Evolutionary conservation across 2,329 filamentous ascomycete genomes (phyloP), one percentile per base, ranked within the genome.

Genomic region (Ilyonectria mors-panacis): DNA sequence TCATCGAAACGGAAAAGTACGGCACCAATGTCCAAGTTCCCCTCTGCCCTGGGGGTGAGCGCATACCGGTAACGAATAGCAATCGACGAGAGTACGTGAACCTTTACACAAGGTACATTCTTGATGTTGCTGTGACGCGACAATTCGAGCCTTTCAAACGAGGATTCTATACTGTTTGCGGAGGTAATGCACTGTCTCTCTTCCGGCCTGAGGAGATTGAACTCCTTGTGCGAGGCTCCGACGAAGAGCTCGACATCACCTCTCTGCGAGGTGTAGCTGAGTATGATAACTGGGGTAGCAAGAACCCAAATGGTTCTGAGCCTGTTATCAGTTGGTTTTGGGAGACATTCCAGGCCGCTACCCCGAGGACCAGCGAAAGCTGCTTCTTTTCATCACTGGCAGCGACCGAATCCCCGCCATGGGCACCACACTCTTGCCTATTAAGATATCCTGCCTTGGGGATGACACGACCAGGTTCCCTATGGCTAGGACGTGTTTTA

Each of bases 71-170:
- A 50, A 97, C 93, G n/a, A 96, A 94, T 74, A 80, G 86, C 17
- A 98, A 97, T 74, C 88, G 94, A 30, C 89, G 89, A 70, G 94
- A 97, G 75, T 98, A 95, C 75, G 94, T 97, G 59, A 92, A 95
- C 72, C 84, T 94, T 2, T 97, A 97, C 77, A 88, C 97, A 10
- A 89, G 91, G 44, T 93, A 95, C 77, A 80, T 95, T 10, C 88
- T 98, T 12, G 94, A 97, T 74, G 90, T 87, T 7, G 88, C 93
- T 1, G 92, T 97, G 1, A 84, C 88, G 44, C 88, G 93, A 45
- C 94, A 97, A 76, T 98, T 97, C 71, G 94, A 97, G 77, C 94
- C 95, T 1, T 98, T 98, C 85, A 96, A 96, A 78, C 89, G 94
- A 61, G 95, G 95, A 1, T 98, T 98, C 81, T 98, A 94, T 79